A percentile compares a stretch with the other conserved stretches of the same genome.
These are phyloP conservation scores for Sporothrix mexicana DNA, from an alignment of 2,329 filamentous ascomycete genomes.

Conservation along the genomic window DNA sequence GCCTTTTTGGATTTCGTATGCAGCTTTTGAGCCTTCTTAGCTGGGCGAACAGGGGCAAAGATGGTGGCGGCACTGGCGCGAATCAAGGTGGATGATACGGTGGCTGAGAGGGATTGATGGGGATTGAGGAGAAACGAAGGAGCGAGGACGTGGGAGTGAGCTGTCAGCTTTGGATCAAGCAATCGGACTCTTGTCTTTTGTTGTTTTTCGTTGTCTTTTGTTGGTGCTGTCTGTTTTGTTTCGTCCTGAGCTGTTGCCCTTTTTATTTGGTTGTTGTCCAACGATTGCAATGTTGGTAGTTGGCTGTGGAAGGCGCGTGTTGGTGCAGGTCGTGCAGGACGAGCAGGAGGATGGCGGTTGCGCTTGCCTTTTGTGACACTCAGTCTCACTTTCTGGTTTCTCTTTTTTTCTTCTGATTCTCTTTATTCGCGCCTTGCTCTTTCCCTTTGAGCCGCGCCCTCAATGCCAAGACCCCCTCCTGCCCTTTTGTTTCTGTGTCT, in stretches of 20 bases:
- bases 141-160: not conserved
- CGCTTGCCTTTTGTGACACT: slow-evolving; percentile 6
- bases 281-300: slow-evolving; percentile 18
- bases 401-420: not conserved
- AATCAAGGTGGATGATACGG: not conserved
- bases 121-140: slow-evolving; percentile 6
- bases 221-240: not conserved
- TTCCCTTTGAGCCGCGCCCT: slow-evolving; percentile 18
- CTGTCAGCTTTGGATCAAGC: slow-evolving; percentile 11
- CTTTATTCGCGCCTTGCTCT: not conserved
- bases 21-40: not conserved
- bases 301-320: not conserved
- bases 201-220: not conserved
- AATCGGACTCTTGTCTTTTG: not conserved
- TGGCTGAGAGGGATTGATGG: not conserved
- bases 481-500: slow-evolving; percentile 4
- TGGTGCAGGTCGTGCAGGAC: not conserved
- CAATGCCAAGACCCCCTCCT: slow-evolving; percentile 21
- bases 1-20: not conserved
- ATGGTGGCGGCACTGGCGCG: slow-evolving; percentile 16
- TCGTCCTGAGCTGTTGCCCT: not conserved
- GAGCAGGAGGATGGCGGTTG: slow-evolving; percentile 9
- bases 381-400: not conserved
- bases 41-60: slow-evolving; percentile 14
- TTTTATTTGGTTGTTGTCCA: slow-evolving; percentile 3